A percentile compares a stretch with the other conserved stretches of the same genome.
phyloP scores from a whole-genome alignment of 1,139 yeast species.

The Taphrina communis region DNA sequence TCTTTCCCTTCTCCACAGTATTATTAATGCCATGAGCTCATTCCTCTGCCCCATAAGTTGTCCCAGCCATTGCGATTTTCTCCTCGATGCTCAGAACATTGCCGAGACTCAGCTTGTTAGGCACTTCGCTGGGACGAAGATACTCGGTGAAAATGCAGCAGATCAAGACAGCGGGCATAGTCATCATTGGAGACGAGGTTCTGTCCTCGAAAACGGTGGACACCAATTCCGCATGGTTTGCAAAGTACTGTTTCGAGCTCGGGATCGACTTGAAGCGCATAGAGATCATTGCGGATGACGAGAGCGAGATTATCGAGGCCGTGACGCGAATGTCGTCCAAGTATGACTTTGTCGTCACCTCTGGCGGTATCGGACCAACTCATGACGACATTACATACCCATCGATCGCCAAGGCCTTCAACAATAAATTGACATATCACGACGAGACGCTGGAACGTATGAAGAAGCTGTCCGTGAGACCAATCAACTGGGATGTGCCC shows the following conservation, averaged over 20 bases:
- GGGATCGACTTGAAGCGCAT: slow-evolving; percentile 72
- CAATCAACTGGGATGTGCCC: slow-evolving; percentile 50
- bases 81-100: slow-evolving; percentile 10
- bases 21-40: slow-evolving; percentile 4
- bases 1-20: not conserved
- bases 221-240: slow-evolving; percentile 74
- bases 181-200: slow-evolving; percentile 85
- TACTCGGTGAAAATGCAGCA: slow-evolving; percentile 25
- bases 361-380: slow-evolving; percentile 87
- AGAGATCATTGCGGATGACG: slow-evolving; percentile 78
- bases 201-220: slow-evolving; percentile 85
- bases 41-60: not conserved
- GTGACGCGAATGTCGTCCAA: slow-evolving; percentile 58
- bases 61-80: not conserved
- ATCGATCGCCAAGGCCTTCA: slow-evolving; percentile 65
- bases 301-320: slow-evolving; percentile 64
- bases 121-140: not conserved
- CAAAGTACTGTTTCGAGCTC: slow-evolving; percentile 67
- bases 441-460: slow-evolving; percentile 65
- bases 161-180: slow-evolving; percentile 53
- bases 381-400: slow-evolving; percentile 88
- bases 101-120: slow-evolving; percentile 11
- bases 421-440: slow-evolving; percentile 61
- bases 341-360: slow-evolving; percentile 74
- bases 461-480: slow-evolving; percentile 58